Percentiles rank a stretch among this genome's conserved stretches.
Evolutionary conservation across 1,284 basidiomycete species (phyloP).

Genomic region (Tetrapyrgos nigripes): DNA sequence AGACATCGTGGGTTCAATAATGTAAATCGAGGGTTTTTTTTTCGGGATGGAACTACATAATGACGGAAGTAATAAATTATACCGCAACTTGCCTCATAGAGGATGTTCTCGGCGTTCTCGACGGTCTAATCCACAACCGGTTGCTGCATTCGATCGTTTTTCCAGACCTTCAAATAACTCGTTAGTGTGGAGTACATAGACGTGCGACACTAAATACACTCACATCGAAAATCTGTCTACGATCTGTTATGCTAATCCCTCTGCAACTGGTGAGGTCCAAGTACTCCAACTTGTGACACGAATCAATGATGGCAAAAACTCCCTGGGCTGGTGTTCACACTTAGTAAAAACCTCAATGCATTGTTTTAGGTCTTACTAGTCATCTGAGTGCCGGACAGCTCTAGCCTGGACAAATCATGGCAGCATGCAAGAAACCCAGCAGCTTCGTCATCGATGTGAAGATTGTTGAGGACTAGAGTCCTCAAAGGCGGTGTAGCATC

Average conservation of each 20-base stretch:
- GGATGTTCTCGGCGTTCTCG: too few relatives aligned
- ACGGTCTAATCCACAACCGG: not conserved
- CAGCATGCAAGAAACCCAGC: constrained; percentile 61
- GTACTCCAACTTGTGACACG: constrained; percentile 54
- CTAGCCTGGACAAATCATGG: constrained; percentile 50
- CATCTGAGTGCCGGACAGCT: constrained; percentile 63
- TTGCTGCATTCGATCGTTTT: constrained; percentile 31
- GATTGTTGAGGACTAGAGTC: constrained; percentile 64
- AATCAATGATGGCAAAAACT: constrained; percentile 62
- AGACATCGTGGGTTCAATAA: constrained; percentile 6
- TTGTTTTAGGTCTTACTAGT: constrained; percentile 46
- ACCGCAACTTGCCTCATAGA: too few relatives aligned
- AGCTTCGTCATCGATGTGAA: constrained; percentile 62
- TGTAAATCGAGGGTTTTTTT: not conserved
- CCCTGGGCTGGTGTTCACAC: constrained; percentile 50
- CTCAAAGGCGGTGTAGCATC: constrained; percentile 46
- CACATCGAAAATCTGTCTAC: constrained; percentile 74
- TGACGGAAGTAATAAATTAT: too few relatives aligned
- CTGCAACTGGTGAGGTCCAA: constrained; percentile 73
- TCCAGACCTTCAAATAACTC: constrained; percentile 50
- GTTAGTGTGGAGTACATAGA: not conserved
- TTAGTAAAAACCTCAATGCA: not conserved
- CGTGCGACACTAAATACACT: not conserved
- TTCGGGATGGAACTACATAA: not conserved
- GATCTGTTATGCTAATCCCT: constrained; percentile 60